Percentiles rank a stretch among this genome's conserved stretches.
Conservation (phyloP, 805 yeast genomes). For the Candida saitoana region DNA sequence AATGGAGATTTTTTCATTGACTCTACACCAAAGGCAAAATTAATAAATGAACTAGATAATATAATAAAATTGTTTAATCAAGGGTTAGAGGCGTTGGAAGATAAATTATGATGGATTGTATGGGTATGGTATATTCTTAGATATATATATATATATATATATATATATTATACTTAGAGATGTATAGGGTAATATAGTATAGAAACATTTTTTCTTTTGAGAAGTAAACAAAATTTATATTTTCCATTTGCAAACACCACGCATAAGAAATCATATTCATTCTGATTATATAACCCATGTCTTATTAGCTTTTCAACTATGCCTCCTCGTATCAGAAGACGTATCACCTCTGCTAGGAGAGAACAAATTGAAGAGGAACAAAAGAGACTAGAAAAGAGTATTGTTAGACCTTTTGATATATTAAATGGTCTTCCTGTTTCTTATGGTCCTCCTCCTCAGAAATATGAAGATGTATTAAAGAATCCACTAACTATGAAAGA, state of each 20-base stretch:
- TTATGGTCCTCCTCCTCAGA: conserved; percentile 52
- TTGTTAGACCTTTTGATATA: conserved; percentile 61
- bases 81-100: conserved; percentile 41
- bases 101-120: conserved; percentile 17
- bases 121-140: too few relatives aligned
- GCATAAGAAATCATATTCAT: too few relatives aligned
- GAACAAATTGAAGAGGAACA: conserved; percentile 43
- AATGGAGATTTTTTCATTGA: conserved; percentile 37
- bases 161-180: too few relatives aligned
- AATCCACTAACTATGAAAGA: conserved; percentile 69
- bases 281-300: too few relatives aligned
- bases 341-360: conserved; percentile 38
- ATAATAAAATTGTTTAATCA: conserved; percentile 35
- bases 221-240: too few relatives aligned
- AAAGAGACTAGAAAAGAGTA: conserved; percentile 28
- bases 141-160: too few relatives aligned
- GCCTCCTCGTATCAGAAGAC: conserved; percentile 43
- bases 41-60: conserved; percentile 33
- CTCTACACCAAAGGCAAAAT: conserved; percentile 29
- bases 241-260: too few relatives aligned
- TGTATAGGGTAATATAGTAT: too few relatives aligned
- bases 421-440: conserved; percentile 68
- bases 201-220: too few relatives aligned
- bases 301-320: conserved; percentile 12
- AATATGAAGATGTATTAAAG: conserved; percentile 46